These are phyloP conservation scores for Westerdykella aurantiaca DNA, from an alignment of 2,329 filamentous ascomycete species.

Conservation along the genomic window DNA sequence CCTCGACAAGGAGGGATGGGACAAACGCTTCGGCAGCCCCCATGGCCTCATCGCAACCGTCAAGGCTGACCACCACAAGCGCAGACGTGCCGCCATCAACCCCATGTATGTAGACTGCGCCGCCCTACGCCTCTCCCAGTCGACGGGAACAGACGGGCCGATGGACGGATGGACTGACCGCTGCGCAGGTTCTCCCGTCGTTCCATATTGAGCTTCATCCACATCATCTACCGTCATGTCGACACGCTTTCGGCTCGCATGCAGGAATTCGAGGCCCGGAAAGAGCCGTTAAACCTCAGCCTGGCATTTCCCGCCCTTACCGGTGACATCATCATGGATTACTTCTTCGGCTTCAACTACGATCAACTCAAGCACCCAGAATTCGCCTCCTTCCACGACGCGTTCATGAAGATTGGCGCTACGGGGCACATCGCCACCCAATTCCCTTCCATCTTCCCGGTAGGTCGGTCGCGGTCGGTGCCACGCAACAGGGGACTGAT, in stretches of 20 bases:
- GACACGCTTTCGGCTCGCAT: conserved; percentile 26
- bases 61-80: conserved; percentile 24
- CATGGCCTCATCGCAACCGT: conserved; percentile 25
- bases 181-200: conserved; percentile 30
- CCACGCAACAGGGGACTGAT: not conserved
- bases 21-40: conserved; percentile 27
- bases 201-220: conserved; percentile 31
- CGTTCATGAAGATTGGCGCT: conserved; percentile 27
- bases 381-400: conserved; percentile 33
- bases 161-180: conserved; percentile 1
- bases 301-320: conserved; percentile 38
- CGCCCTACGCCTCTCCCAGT: too few relatives aligned
- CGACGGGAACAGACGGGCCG: not conserved
- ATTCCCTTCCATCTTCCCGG: conserved; percentile 27
- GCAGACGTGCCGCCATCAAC: conserved; percentile 26
- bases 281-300: conserved; percentile 27
- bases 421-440: conserved; percentile 31
- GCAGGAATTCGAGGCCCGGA: conserved; percentile 25
- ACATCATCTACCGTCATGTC: conserved; percentile 33
- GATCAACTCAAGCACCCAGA: conserved; percentile 27
- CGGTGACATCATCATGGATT: conserved; percentile 45
- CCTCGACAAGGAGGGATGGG: conserved; percentile 33
- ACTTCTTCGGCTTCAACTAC: conserved; percentile 36
- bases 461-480: conserved; percentile 8
- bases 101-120: conserved; percentile 28